Evolutionary conservation across 352 stramenopile species (phyloP).

Genomic region (Hyphochytrium catenoides): DNA sequence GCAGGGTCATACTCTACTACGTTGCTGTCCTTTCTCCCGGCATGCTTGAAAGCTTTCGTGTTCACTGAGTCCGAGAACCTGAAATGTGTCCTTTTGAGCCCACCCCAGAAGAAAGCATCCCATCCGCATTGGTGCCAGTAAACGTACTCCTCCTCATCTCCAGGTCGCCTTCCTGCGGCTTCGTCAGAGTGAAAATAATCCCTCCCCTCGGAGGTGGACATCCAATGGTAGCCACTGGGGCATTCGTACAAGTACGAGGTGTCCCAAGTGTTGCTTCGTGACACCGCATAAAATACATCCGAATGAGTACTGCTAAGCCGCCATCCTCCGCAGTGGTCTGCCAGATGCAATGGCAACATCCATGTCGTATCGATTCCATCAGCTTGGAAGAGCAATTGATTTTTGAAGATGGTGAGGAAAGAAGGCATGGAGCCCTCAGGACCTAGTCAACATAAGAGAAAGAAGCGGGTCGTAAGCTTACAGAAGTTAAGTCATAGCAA

Average conservation of each 20-base stretch:
- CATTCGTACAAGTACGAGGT: constrained; percentile 44
- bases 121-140: constrained; percentile 68
- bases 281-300: constrained; percentile 36
- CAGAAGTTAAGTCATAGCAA: too few relatives aligned
- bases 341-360: constrained; percentile 13
- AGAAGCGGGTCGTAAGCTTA: too few relatives aligned
- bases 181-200: constrained; percentile 17
- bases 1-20: constrained; percentile 17
- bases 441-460: too few relatives aligned
- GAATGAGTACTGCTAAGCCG: constrained; percentile 26
- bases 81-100: constrained; percentile 30
- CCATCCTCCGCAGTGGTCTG: constrained; percentile 38
- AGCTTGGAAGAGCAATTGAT: constrained; percentile 48
- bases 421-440: too few relatives aligned
- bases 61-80: constrained; percentile 48
- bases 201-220: constrained; percentile 37
- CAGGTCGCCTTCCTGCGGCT: constrained; percentile 8
- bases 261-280: constrained; percentile 30
- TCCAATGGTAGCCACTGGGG: constrained; percentile 44
- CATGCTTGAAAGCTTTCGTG: constrained; percentile 57
- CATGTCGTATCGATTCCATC: constrained; percentile 36
- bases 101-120: constrained; percentile 38
- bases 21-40: constrained; percentile 38
- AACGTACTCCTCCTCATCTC: constrained; percentile 19
- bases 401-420: too few relatives aligned